phyloP scores from a whole-genome alignment of 2,329 filamentous ascomycete species.

The Lasiodiplodia theobromae region DNA sequence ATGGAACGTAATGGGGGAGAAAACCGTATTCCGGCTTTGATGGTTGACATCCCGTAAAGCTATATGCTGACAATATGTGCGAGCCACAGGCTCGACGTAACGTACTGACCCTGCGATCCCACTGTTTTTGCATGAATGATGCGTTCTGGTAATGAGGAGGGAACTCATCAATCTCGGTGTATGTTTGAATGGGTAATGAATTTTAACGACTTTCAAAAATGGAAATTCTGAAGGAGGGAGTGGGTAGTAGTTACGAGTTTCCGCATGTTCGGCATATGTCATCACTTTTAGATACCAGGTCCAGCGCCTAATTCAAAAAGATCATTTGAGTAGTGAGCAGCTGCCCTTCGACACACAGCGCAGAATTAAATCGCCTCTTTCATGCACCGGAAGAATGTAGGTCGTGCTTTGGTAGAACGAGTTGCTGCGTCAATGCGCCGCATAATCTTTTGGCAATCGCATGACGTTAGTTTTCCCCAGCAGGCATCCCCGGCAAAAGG shows the following conservation, averaged over 20 bases:
- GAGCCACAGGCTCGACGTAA: no score
- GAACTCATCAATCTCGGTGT: no score
- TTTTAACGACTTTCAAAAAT: neutral
- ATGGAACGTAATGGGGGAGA: no score
- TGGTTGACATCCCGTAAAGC: neutral
- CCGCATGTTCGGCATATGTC: neutral
- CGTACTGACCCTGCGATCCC: no score
- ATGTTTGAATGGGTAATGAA: neutral
- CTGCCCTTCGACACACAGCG: neutral
- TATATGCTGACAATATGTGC: no score
- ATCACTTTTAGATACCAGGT: neutral
- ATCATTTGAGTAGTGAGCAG: neutral
- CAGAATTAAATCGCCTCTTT: neutral
- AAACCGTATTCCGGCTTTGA: neutral
- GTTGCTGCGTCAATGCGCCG: neutral
- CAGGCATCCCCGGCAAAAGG: neutral
- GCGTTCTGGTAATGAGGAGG: no score
- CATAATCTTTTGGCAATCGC: no score
- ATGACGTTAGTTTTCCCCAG: no score
- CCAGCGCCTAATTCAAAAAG: neutral
- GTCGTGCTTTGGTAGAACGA: neutral
- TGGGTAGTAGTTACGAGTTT: no score
- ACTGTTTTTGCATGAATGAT: no score
- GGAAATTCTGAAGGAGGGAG: no score
- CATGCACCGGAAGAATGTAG: neutral